These are phyloP conservation scores for Floccularia luteovirens DNA, from an alignment of 768 basidiomycete species.

Conservation along the genomic window DNA sequence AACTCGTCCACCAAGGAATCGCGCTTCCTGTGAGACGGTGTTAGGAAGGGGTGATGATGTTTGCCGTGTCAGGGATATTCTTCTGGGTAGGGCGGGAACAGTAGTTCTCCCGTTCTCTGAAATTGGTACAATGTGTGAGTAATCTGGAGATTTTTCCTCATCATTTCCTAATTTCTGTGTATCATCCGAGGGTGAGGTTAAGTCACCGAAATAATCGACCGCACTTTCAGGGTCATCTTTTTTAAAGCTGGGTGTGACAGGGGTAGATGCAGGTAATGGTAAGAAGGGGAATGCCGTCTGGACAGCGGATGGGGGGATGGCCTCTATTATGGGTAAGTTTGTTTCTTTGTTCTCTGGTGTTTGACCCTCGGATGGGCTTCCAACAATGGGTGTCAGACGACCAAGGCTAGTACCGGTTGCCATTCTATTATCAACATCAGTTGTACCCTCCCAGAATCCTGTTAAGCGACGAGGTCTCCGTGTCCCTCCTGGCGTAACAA, in stretches of 20 bases:
- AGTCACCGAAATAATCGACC: slow-evolving; percentile 11
- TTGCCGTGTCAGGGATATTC: slow-evolving; percentile 52
- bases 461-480: slow-evolving; percentile 54
- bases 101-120: slow-evolving; percentile 17
- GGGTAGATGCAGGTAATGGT: slow-evolving; percentile 18
- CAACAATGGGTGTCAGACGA: slow-evolving; percentile 12
- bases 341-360: background rate
- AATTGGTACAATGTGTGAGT: slow-evolving; percentile 2
- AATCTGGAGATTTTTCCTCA: too few species aligned
- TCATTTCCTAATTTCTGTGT: too few species aligned
- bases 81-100: slow-evolving; percentile 41
- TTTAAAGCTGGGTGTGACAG: too few species aligned
- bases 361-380: slow-evolving; percentile 12
- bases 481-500: slow-evolving; percentile 36
- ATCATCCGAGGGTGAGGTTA: background rate
- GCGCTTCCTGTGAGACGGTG: slow-evolving; percentile 23
- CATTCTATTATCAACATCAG: slow-evolving; percentile 45
- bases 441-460: slow-evolving; percentile 76
- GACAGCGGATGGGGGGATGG: too few species aligned
- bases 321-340: too few species aligned
- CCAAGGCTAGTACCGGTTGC: slow-evolving; percentile 9
- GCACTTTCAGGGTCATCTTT: slow-evolving; percentile 1
- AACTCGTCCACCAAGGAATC: slow-evolving; percentile 21
- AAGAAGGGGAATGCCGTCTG: too few species aligned
- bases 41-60: slow-evolving; percentile 57